phyloP scores from a whole-genome alignment of 2,329 filamentous ascomycete species.

The Trichoderma gracile region DNA sequence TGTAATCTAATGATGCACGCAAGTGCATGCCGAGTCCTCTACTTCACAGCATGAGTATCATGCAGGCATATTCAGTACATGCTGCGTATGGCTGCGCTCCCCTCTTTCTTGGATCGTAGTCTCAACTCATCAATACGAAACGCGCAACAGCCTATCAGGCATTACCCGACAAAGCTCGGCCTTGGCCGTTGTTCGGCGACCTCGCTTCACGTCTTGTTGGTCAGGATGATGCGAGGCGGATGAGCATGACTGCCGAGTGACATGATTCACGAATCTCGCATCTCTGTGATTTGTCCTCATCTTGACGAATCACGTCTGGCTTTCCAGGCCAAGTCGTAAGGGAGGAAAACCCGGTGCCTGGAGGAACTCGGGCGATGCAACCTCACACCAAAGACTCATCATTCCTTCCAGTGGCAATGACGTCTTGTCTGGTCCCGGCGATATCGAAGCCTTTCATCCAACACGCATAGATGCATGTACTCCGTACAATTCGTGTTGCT shows the following conservation, averaged over 20 bases:
- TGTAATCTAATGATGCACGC: too few relatives aligned
- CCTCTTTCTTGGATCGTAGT: background rate
- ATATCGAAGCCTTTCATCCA: too few relatives aligned
- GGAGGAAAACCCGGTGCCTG: constrained; percentile 4
- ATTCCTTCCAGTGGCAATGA: constrained; percentile 20
- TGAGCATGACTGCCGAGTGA: constrained; percentile 2
- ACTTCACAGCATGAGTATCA: too few relatives aligned
- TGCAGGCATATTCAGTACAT: too few relatives aligned
- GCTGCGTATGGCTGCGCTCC: too few relatives aligned
- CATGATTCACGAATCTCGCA: constrained; percentile 4
- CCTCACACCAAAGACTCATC: background rate
- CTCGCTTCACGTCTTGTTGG: background rate
- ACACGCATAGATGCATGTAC: background rate
- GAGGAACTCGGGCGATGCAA: constrained; percentile 19
- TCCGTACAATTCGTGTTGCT: too few relatives aligned
- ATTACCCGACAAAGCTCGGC: background rate
- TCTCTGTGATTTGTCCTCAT: background rate
- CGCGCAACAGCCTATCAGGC: background rate
- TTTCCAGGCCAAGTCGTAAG: too few relatives aligned
- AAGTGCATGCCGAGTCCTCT: too few relatives aligned
- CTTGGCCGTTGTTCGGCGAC: background rate
- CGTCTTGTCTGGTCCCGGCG: background rate
- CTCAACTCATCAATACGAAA: background rate
- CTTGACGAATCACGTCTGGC: background rate
- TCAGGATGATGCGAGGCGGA: background rate